These are phyloP conservation scores for Sungouiozyma intestinalis DNA, from an alignment of 805 yeast genomes.

Conservation along the genomic window DNA sequence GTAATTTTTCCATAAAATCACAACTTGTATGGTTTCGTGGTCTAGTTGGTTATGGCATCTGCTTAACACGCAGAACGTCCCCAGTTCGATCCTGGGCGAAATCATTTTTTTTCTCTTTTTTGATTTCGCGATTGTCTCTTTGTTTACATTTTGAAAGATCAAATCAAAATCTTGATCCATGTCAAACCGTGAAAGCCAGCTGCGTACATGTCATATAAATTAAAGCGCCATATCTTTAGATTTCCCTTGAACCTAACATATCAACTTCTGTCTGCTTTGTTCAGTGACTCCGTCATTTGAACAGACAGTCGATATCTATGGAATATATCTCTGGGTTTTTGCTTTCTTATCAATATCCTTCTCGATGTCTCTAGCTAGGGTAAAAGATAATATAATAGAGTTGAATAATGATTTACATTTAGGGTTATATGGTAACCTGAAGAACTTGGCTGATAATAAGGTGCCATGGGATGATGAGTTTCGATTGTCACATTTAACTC, in stretches of 20 bases:
- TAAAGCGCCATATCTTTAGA: too few species aligned
- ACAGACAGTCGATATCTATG: too few species aligned
- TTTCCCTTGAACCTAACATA: too few species aligned
- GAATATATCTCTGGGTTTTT: too few species aligned
- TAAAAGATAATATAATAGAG: too few species aligned
- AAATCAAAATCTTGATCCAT: not conserved
- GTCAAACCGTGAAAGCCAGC: too few species aligned
- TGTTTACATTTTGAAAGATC: not conserved
- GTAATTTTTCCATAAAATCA: too few species aligned
- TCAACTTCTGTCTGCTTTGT: too few species aligned
- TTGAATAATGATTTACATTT: not conserved
- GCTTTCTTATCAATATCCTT: too few species aligned
- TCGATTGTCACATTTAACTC: conserved; percentile 15
- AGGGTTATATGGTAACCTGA: not conserved
- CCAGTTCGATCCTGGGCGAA: conserved; percentile 99
- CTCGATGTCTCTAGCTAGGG: too few species aligned
- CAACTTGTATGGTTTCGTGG: conserved; percentile 68
- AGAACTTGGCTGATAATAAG: not conserved
- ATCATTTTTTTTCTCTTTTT: conserved; percentile 45
- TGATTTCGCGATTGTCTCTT: not conserved
- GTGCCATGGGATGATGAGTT: not conserved
- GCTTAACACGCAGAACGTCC: conserved; percentile 99
- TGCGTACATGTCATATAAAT: too few species aligned
- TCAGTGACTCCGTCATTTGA: too few species aligned
- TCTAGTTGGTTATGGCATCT: conserved; percentile 99